Base-by-base conservation (phyloP, 2,329 filamentous ascomycete genomes). In the Cladophialophora bantiana region DNA sequence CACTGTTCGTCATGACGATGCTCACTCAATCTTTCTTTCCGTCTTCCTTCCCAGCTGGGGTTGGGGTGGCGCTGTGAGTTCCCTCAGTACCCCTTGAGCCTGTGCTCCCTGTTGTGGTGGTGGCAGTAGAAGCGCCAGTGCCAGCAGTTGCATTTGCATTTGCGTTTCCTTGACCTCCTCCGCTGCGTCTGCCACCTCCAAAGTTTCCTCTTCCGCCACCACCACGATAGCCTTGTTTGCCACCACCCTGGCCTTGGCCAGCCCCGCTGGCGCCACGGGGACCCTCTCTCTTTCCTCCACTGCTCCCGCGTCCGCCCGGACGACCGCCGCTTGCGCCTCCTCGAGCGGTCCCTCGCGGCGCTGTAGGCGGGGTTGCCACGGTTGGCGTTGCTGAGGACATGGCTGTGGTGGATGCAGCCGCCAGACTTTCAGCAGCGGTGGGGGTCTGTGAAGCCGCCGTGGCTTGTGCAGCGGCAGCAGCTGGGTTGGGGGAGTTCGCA, bases 311-410 rank as follows among this genome's bases (percentile, higher is more conserved):
- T 45, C 70, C 66, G 54, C 73, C 65, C 36, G 66, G 66, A 59
- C 72, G 70, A 54, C 72, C 73, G 36, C 72, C 73, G 50, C 73
- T 42, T 70, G 69, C 66, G 50, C 73, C 67, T 7, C 73, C 71
- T n/a, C 60, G 52, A n/a, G 36, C 15, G 32, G 34, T 26, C 18
- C 59, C 45, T 20, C 59, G 59, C 1, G 59, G 59, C 9, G 45
- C 59, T 10, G 45, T 69, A 20, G 69, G 65, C 52, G 68, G 67
- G 10, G 61, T 55, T 12, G 62, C 53, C 52, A 59, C 59, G 7
- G 53, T 61, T 18, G 45, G 52, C 31, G 66, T 48, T 20, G 54
- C 36, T 18, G 26, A 3, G n/a, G 48, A 20, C 34, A 34, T 18
- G 12, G 67, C 18, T 57, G 62, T 7, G 34, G 68, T 52, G 18